Evolutionary conservation across 2,329 filamentous ascomycete species (phyloP), one percentile per base, ranked within the genome.

Genomic region (Aureobasidium subglaciale): DNA sequence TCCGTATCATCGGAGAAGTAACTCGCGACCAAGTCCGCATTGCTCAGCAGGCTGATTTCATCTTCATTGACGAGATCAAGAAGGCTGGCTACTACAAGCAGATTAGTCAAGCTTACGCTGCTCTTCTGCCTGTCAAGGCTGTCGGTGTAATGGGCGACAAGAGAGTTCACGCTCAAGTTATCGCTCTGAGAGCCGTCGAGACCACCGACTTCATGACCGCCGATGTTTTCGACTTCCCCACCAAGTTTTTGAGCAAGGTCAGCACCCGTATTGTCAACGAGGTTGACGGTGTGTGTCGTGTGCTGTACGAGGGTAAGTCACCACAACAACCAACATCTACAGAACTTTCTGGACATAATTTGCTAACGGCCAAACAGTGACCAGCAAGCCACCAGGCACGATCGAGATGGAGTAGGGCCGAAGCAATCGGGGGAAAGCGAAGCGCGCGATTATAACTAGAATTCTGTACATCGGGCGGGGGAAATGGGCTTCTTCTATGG

Each of bases 1-100:
- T 93, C 62, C 80, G 88, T 53, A 86, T 96, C 58, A 75, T 96
- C 1, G 91, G 91, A 32, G 90, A 95, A 63, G 85, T 96, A 13
- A 95, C 88, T 1, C 79, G 78, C 2, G 87, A 91, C 67, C 82
- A 86, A 38, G 86, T 96, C 15, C 82, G 83, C 55, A 93, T 95
- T 60, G 88, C 83, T 2, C 75, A 88, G n/a, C 76, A 87, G 67
- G 88, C 87, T 1, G 88, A 91, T 64, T 67, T 82, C 65, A 91
- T 92, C 65, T 91, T 88, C 73, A 90, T 91, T 62, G 78, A 79
- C 59, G 84, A 85, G 78, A 91, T 92, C 72, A 78, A 75, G 64
- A 80, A 81, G 56, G 85, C 85, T 0, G 87, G 87, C 10, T 70
- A 90, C 20, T 92, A 92, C 68, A 71, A 86, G 57, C 70, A 91